Evolutionary conservation across 2,329 filamentous ascomycete genomes (phyloP).

Genomic region (Epichloe amarillans): DNA sequence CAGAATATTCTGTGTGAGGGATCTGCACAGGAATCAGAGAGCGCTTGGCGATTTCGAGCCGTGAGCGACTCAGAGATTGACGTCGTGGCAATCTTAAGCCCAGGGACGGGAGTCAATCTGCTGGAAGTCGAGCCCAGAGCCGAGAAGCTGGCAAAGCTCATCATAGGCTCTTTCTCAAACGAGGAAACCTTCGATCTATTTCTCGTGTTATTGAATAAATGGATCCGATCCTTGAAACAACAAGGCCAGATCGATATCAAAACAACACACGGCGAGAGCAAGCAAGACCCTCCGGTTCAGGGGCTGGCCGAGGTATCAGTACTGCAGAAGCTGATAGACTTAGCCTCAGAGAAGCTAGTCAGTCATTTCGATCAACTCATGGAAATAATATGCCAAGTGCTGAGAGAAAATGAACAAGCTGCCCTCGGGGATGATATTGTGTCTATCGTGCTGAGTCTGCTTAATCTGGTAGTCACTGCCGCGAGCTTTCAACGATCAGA

Average conservation of each 20-base stretch:
- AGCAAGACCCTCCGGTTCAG: constrained; percentile 27
- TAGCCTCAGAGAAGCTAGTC: constrained; percentile 49
- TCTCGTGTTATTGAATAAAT: constrained; percentile 25
- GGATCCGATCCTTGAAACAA: constrained; percentile 30
- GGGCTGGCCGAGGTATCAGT: constrained; percentile 46
- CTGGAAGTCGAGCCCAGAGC: constrained; percentile 34
- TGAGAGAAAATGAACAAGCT: constrained; percentile 32
- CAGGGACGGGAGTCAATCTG: constrained; percentile 22
- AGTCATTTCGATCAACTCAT: constrained; percentile 51
- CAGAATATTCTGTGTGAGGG: constrained; percentile 44
- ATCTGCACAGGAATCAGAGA: constrained; percentile 16
- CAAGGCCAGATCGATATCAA: constrained; percentile 14
- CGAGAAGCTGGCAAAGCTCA: constrained; percentile 32
- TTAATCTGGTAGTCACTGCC: constrained; percentile 47
- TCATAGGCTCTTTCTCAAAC: constrained; percentile 36
- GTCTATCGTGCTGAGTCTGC: constrained; percentile 42
- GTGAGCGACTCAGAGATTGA: constrained; percentile 36
- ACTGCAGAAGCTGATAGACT: constrained; percentile 51
- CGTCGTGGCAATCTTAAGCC: constrained; percentile 23
- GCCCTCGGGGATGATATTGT: constrained; percentile 33
- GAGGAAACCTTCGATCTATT: constrained; percentile 49
- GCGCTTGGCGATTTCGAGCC: constrained; percentile 39
- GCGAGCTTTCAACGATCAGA: constrained; percentile 39
- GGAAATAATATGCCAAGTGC: constrained; percentile 47
- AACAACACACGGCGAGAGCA: constrained; percentile 14